phyloP scores from a whole-genome alignment of 805 yeast species.

The Torulaspora franciscae region DNA sequence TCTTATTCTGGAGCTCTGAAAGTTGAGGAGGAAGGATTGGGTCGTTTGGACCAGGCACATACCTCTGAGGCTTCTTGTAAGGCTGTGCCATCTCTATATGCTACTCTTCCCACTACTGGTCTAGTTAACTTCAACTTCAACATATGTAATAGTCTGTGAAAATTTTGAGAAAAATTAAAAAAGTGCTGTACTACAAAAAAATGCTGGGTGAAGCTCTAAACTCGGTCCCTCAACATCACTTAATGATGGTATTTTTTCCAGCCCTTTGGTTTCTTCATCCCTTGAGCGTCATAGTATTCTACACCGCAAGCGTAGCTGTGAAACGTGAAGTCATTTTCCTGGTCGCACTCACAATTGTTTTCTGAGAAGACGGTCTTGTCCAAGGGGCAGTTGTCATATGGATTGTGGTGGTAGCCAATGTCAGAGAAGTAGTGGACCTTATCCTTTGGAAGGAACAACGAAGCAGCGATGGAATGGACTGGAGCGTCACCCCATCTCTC shows the following conservation, averaged over 20 bases:
- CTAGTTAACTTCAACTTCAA: neutral
- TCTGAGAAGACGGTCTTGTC: conserved; percentile 51
- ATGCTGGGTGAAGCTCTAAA: neutral
- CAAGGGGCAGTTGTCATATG: conserved; percentile 72
- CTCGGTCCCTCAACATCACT: neutral
- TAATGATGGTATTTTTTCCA: conserved; percentile 45
- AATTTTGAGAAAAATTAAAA: neutral
- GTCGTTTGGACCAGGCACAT: conserved; percentile 50
- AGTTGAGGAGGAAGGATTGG: conserved; percentile 81
- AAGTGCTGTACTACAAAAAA: neutral
- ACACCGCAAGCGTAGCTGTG: conserved; percentile 64
- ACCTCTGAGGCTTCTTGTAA: conserved; percentile 36
- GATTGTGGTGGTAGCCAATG: conserved; percentile 75
- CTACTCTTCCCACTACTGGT: neutral
- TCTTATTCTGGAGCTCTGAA: conserved; percentile 53
- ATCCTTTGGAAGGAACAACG: conserved; percentile 60
- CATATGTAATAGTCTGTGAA: neutral
- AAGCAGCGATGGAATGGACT: conserved; percentile 74
- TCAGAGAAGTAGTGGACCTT: conserved; percentile 72
- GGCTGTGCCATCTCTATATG: conserved; percentile 1
- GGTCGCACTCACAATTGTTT: conserved; percentile 70
- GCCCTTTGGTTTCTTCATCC: conserved; percentile 51
- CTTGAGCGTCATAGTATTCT: conserved; percentile 50
- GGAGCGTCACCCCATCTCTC: conserved; percentile 95
- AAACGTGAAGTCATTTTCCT: conserved; percentile 67